phyloP scores from a whole-genome alignment of 495 filamentous ascomycete species.

The Glonium stellatum region DNA sequence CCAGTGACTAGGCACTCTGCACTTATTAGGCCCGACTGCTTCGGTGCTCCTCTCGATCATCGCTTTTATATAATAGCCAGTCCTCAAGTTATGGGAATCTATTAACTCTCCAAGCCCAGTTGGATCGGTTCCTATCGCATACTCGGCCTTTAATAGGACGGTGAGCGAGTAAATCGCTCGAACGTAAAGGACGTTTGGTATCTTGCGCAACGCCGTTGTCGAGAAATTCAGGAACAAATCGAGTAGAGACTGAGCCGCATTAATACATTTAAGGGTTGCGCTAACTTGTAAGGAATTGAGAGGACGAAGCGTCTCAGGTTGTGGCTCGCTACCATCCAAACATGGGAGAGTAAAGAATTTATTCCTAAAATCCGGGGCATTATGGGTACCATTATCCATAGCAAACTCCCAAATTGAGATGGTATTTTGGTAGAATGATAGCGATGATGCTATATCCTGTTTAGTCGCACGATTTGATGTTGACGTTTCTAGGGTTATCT shows the following conservation, averaged over 20 bases:
- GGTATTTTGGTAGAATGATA: conserved; percentile 15
- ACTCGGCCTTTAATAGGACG: conserved; percentile 46
- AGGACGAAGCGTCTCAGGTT: conserved; percentile 26
- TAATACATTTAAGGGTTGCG: conserved; percentile 45
- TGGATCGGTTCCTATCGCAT: conserved; percentile 39
- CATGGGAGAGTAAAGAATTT: conserved; percentile 43
- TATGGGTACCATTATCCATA: conserved; percentile 25
- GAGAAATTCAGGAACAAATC: conserved; percentile 42
- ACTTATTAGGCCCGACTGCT: conserved; percentile 22
- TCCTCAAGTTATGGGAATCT: conserved; percentile 39
- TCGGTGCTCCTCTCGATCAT: conserved; percentile 31
- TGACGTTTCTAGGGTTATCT: not conserved
- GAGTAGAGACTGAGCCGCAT: conserved; percentile 43
- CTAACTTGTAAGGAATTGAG: conserved; percentile 44
- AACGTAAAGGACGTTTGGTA: conserved; percentile 45
- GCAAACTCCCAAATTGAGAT: conserved; percentile 27
- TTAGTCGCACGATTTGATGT: not conserved
- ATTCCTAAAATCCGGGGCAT: conserved; percentile 22
- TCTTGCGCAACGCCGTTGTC: conserved; percentile 37
- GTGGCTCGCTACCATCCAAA: conserved; percentile 33
- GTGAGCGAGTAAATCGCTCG: conserved; percentile 41
- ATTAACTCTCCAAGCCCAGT: conserved; percentile 43
- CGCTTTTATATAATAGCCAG: conserved; percentile 42
- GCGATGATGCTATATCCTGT: not conserved
- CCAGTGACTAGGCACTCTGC: conserved; percentile 16